phyloP scores from a whole-genome alignment of 768 basidiomycete genomes.

The Lactarius tabidus region DNA sequence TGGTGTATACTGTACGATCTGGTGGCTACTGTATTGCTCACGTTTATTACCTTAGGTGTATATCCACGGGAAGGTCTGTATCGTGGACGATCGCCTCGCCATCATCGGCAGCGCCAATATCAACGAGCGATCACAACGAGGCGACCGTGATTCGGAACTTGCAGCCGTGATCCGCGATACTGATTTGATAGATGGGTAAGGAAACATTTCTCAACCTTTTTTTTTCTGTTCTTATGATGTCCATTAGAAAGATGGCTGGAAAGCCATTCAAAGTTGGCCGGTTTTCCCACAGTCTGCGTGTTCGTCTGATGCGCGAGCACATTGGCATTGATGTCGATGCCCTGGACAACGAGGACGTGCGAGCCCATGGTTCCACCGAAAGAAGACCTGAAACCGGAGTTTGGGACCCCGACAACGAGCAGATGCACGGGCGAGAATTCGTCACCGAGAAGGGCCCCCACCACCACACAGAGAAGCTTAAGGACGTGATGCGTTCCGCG shows the following conservation, averaged over 20 bases:
- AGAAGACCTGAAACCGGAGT: conserved; percentile 49
- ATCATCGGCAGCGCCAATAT: conserved; percentile 98
- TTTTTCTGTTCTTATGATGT: not conserved
- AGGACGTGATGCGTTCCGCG: conserved; percentile 26
- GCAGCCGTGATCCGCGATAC: conserved; percentile 93
- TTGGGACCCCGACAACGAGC: conserved; percentile 76
- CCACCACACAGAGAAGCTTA: conserved; percentile 24
- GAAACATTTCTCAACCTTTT: not conserved
- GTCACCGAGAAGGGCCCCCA: conserved; percentile 35
- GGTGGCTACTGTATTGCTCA: conserved; percentile 18
- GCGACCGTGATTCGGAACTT: conserved; percentile 95
- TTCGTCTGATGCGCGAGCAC: conserved; percentile 96
- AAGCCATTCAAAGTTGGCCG: conserved; percentile 93
- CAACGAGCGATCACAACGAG: conserved; percentile 93
- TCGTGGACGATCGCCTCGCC: conserved; percentile 91
- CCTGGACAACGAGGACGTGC: conserved; percentile 70
- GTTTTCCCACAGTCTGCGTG: conserved; percentile 90
- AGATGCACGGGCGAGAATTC: conserved; percentile 44
- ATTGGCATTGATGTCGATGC: conserved; percentile 92
- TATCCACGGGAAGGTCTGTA: conserved; percentile 81
- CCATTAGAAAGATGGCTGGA: conserved; percentile 82
- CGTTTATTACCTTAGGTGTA: conserved; percentile 53
- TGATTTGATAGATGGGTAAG: conserved; percentile 90
- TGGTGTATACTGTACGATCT: conserved; percentile 17
- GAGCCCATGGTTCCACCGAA: conserved; percentile 48